Base-by-base conservation (phyloP, 176 grass and related monocot genomes). In the Triticum turgidum region DNA sequence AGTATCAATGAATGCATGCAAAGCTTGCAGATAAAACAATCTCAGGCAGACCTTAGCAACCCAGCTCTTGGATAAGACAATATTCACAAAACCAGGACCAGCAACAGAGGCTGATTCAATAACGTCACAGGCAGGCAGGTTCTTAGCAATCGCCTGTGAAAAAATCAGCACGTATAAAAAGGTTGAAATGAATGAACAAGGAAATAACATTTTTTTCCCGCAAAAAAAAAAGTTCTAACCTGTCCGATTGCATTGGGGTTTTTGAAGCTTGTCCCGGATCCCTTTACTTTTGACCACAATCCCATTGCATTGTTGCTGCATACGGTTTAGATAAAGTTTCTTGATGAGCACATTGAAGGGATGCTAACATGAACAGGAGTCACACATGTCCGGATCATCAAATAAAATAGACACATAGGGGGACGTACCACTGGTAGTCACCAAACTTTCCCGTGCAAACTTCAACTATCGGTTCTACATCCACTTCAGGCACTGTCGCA, bases 61-160 rank as follows among this genome's bases (percentile, higher is more conserved):
- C 94, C 97, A 99, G 81, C 45, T 80, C 67, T 91, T 91, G 12
- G 97, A 99, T 72, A 99, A 80, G 47, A 82, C 41, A 73, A 99
- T 96, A 87, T 99, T 99, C 52, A 99, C 97, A 89, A 96, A 99
- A 62, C 97, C 97, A 91, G 97, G 97, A 76, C 97, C 92, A 72
- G 97, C 97, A 51, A 96, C 90, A 84, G 94, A 94, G 24, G 94
- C 90, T 59, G 97, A 99, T 85, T 93, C 92, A 20, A 99, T 93
- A 64, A 99, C 92, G 29, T 96, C 94, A 77, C 85, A 94, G 8
- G 86, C 64, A 76, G 97, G 97, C 58, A 99, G 82, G 39, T 99
- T 99, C 78, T 85, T 87, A 4, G 92, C 87, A 88, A 99, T 91
- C 68, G 90, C 90, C 97, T 99, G 90, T 7, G 65, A 85, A 65